phyloP scores from a whole-genome alignment of 2,329 filamentous ascomycete species.

The Lecanosticta acicola region DNA sequence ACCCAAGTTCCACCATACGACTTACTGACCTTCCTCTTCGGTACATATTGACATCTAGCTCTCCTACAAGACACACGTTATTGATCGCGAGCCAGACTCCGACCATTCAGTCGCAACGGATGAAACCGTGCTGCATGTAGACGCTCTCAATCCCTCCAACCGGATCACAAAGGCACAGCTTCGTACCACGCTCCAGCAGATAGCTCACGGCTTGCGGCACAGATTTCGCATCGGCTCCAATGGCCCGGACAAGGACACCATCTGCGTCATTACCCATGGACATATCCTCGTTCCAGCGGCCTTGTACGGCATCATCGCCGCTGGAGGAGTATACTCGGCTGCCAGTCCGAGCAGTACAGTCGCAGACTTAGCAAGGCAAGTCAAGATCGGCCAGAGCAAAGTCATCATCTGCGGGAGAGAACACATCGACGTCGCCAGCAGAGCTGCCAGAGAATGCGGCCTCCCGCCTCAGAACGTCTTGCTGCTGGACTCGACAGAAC shows the following conservation, averaged over 20 bases:
- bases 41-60: conserved; percentile 37
- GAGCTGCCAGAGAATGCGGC: conserved; percentile 47
- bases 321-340: conserved; percentile 55
- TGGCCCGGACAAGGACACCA: conserved; percentile 49
- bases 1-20: conserved; percentile 34
- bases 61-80: conserved; percentile 30
- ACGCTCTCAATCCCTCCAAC: conserved; percentile 52
- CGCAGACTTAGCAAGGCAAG: conserved; percentile 47
- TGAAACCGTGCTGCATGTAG: conserved; percentile 51
- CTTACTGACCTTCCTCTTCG: conserved; percentile 39
- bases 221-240: conserved; percentile 48
- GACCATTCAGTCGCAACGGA: conserved; percentile 37
- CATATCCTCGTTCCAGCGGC: conserved; percentile 51
- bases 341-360: conserved; percentile 48
- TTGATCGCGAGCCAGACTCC: conserved; percentile 18
- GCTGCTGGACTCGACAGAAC: conserved; percentile 38
- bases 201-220: conserved; percentile 53
- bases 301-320: conserved; percentile 54
- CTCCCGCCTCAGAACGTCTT: conserved; percentile 46
- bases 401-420: conserved; percentile 46
- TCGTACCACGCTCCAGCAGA: conserved; percentile 45
- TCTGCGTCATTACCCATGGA: conserved; percentile 53
- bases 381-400: conserved; percentile 39
- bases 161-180: conserved; percentile 50
- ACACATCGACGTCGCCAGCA: conserved; percentile 43